A percentile compares a stretch with the other conserved stretches of the same genome.
Conservation (phyloP, 2,329 filamentous ascomycete species). For the Fusarium sp. region DNA sequence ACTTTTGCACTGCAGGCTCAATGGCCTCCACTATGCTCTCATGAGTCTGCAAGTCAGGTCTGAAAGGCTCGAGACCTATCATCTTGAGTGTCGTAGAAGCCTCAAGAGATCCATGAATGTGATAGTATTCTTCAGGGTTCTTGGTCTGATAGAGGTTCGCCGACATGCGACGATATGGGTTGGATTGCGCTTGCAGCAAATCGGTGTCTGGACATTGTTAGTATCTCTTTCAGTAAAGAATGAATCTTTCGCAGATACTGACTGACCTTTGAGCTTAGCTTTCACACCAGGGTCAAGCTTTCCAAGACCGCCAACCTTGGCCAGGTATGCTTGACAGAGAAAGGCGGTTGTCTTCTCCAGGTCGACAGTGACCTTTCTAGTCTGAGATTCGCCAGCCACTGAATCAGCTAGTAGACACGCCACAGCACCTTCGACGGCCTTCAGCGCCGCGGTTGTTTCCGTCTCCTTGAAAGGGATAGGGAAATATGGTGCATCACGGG, state of each 20-base stretch:
- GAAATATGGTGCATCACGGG: constrained; percentile 55
- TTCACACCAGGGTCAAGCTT: constrained; percentile 53
- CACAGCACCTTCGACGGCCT: constrained; percentile 55
- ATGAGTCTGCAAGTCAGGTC: constrained; percentile 70
- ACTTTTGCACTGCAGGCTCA: constrained; percentile 66
- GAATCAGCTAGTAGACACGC: constrained; percentile 49
- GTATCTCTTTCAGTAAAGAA: not conserved
- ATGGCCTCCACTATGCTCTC: constrained; percentile 68
- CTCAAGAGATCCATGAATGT: constrained; percentile 80
- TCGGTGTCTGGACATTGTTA: constrained; percentile 70
- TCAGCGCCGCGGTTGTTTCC: constrained; percentile 56
- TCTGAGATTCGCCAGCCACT: constrained; percentile 19
- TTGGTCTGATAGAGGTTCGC: constrained; percentile 78
- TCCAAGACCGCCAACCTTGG: constrained; percentile 52
- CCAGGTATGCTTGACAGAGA: constrained; percentile 54
- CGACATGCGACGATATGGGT: constrained; percentile 76
- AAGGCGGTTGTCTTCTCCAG: constrained; percentile 57
- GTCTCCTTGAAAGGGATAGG: constrained; percentile 61
- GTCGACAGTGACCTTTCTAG: constrained; percentile 46
- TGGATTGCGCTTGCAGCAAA: constrained; percentile 75
- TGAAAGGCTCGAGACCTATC: constrained; percentile 72
- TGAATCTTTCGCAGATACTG: not conserved
- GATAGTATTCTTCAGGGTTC: constrained; percentile 74
- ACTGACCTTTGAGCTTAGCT: constrained; percentile 48
- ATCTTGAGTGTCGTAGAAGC: constrained; percentile 75